These are phyloP conservation scores for Saccharomycopsis fermentans DNA, from an alignment of 805 yeast genomes.

Conservation along the genomic window DNA sequence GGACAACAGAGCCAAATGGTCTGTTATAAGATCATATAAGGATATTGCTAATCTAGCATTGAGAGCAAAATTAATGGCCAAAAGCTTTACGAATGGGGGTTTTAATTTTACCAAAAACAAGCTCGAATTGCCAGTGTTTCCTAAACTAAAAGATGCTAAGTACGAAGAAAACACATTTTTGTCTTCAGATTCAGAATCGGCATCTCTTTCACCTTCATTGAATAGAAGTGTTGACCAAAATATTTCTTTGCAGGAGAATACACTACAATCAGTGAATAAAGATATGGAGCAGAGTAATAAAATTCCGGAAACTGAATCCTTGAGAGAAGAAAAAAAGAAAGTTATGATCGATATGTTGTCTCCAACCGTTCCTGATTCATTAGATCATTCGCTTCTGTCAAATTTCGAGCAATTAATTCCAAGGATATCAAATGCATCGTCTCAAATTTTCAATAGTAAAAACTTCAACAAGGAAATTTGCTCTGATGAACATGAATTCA, in stretches of 20 bases:
- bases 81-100: conserved; percentile 5
- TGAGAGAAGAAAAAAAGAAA: background rate
- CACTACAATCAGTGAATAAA: background rate
- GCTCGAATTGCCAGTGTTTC: conserved; percentile 14
- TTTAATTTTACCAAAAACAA: conserved; percentile 8
- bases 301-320: background rate
- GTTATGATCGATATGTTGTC: background rate
- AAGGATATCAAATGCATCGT: conserved; percentile 9
- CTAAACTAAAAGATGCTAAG: conserved; percentile 11
- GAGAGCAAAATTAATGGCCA: conserved; percentile 4
- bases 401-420: conserved; percentile 12
- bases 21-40: conserved; percentile 57
- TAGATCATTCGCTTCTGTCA: background rate
- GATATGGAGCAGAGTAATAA: background rate
- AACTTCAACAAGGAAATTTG: background rate
- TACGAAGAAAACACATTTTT: background rate
- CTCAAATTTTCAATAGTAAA: background rate
- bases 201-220: background rate
- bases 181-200: conserved; percentile 4
- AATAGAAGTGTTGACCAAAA: background rate
- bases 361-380: background rate
- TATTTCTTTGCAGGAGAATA: background rate
- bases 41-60: conserved; percentile 42
- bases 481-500: conserved; percentile 21
- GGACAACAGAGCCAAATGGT: conserved; percentile 67